Conservation (phyloP, 2,329 filamentous ascomycete species). For the Penicillium sp. region DNA sequence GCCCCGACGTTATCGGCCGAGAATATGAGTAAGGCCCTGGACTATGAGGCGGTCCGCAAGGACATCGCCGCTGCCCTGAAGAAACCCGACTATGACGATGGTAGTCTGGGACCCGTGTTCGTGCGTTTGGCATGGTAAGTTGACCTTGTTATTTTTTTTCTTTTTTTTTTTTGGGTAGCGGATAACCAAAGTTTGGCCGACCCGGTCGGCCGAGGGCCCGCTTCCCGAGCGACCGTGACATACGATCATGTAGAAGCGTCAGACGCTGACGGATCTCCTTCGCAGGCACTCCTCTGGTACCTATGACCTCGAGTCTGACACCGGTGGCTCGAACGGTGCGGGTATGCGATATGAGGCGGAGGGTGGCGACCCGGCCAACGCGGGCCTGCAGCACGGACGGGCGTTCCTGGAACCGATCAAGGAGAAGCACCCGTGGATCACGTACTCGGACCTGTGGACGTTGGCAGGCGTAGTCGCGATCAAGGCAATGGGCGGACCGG, state of each 20-base stretch:
- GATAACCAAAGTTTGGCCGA: background rate
- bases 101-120: conserved; percentile 62
- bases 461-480: conserved; percentile 60
- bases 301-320: conserved; percentile 59
- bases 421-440: conserved; percentile 59
- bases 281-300: conserved; percentile 62
- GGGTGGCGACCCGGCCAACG: conserved; percentile 64
- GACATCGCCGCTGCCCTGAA: conserved; percentile 55
- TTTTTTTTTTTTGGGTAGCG: background rate
- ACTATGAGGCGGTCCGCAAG: conserved; percentile 52
- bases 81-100: conserved; percentile 65
- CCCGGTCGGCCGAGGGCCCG: conserved; percentile 7
- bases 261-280: conserved; percentile 6
- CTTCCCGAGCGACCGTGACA: background rate
- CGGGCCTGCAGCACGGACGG: conserved; percentile 62
- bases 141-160: background rate
- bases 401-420: conserved; percentile 65
- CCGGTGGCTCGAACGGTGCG: conserved; percentile 63
- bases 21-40: conserved; percentile 37
- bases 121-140: conserved; percentile 62
- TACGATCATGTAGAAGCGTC: background rate
- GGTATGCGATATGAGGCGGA: conserved; percentile 66
- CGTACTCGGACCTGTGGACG: conserved; percentile 66
- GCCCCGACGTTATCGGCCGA: conserved; percentile 27
- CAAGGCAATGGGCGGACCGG: conserved; percentile 59